Evolutionary conservation across 345 rosid genomes (phyloP).

Genomic region (Corymbia maculata): DNA sequence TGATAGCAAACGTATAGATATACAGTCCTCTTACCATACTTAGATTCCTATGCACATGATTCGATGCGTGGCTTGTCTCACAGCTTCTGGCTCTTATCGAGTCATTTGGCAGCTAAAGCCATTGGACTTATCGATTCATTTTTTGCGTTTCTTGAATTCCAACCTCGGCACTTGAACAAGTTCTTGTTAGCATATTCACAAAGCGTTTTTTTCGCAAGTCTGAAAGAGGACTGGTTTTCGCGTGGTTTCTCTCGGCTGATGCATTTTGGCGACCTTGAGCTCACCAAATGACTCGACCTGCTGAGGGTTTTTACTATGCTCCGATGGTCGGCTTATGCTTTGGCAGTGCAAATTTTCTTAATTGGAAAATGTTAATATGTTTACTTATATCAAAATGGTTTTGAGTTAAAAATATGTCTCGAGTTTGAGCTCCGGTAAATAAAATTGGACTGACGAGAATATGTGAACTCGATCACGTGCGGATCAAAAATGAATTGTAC

Average conservation of each 20-base stretch:
- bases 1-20: background rate
- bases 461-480: too few species aligned
- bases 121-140: background rate
- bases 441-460: too few species aligned
- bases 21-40: background rate
- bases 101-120: background rate
- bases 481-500: too few species aligned
- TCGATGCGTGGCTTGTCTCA: background rate
- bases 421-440: too few species aligned
- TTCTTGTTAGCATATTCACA: background rate
- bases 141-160: background rate
- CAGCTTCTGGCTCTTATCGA: background rate
- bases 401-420: too few species aligned
- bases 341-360: too few species aligned
- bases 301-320: background rate
- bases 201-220: background rate
- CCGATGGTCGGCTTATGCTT: background rate
- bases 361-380: background rate
- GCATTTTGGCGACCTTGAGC: background rate
- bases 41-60: background rate
- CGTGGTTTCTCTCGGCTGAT: background rate
- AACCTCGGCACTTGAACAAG: background rate
- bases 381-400: background rate
- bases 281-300: background rate
- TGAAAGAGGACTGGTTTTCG: background rate